Percentiles rank a stretch among this genome's conserved stretches.
Evolutionary conservation across 164 flowering plant genomes (phyloP).

Genomic region (Piper betle): DNA sequence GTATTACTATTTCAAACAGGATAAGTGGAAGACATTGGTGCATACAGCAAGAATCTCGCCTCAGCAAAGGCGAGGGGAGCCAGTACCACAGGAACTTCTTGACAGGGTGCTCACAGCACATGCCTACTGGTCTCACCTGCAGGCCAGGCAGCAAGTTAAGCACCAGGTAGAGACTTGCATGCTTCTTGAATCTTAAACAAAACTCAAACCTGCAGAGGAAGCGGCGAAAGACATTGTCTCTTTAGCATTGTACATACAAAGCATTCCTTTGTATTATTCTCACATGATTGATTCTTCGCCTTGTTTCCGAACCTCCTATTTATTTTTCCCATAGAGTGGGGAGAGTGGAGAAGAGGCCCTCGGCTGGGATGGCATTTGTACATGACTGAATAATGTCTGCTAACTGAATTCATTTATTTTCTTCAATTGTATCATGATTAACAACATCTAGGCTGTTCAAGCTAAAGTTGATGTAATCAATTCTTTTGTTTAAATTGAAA

Average conservation of each 20-base stretch:
- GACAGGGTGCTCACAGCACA: conserved; percentile 82
- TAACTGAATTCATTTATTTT: neutral
- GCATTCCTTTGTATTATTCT: conserved; percentile 4
- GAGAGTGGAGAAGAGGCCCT: neutral
- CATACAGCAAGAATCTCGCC: conserved; percentile 92
- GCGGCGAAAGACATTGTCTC: neutral
- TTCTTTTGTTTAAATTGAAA: conserved; percentile 1
- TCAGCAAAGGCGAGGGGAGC: conserved; percentile 96
- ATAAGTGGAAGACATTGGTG: conserved; percentile 96
- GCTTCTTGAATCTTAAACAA: conserved; percentile 7
- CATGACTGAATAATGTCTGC: conserved; percentile 9
- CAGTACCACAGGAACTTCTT: conserved; percentile 86
- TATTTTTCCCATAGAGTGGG: neutral
- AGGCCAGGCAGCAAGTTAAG: conserved; percentile 58
- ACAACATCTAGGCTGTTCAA: neutral
- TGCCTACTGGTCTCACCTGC: conserved; percentile 79
- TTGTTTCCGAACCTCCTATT: neutral
- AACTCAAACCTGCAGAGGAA: neutral
- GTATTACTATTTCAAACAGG: conserved; percentile 29
- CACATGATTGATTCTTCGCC: conserved; percentile 11
- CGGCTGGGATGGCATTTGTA: conserved; percentile 7
- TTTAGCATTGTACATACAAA: neutral
- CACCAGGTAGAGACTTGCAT: conserved; percentile 18
- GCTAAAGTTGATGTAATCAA: neutral
- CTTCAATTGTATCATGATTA: neutral